A percentile compares a stretch with the other conserved stretches of the same genome.
These are phyloP conservation scores for Tetrahymena elliotti DNA, from an alignment of 73 alveolate genomes.

Conservation along the genomic window DNA sequence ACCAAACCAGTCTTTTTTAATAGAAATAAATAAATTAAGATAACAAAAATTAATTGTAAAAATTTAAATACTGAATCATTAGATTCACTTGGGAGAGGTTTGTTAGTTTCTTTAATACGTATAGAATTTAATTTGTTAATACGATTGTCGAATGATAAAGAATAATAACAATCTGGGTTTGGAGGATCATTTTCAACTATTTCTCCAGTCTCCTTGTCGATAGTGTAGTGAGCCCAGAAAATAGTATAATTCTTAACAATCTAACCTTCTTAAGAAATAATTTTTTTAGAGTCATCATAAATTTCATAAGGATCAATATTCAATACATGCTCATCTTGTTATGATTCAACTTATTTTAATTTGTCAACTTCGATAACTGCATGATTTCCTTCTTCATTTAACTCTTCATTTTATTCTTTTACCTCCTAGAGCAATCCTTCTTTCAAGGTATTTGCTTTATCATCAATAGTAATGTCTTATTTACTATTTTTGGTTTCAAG, in stretches of 20 bases:
- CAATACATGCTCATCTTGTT: neutral
- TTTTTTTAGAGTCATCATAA: neutral
- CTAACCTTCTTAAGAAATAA: neutral
- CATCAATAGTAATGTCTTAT: neutral
- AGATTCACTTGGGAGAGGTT: neutral
- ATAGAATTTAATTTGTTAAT: neutral
- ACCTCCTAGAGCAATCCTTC: neutral
- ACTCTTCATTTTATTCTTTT: neutral
- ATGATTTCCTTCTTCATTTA: neutral
- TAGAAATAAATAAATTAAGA: neutral
- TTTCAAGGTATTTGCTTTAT: neutral
- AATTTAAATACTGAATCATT: neutral
- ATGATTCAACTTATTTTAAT: slow-evolving; percentile 22
- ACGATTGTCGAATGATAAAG: neutral
- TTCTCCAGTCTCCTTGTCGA: neutral
- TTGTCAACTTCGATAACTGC: neutral
- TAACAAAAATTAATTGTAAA: neutral
- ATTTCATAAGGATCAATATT: neutral
- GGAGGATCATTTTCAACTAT: neutral
- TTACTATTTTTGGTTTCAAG: neutral
- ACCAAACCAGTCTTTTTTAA: neutral
- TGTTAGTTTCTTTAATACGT: neutral
- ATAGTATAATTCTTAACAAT: neutral
- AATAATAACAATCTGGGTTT: neutral
- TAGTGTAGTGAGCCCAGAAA: neutral